phyloP scores from a whole-genome alignment of 176 grass and related monocot species.

The Aegilops sharonensis region DNA sequence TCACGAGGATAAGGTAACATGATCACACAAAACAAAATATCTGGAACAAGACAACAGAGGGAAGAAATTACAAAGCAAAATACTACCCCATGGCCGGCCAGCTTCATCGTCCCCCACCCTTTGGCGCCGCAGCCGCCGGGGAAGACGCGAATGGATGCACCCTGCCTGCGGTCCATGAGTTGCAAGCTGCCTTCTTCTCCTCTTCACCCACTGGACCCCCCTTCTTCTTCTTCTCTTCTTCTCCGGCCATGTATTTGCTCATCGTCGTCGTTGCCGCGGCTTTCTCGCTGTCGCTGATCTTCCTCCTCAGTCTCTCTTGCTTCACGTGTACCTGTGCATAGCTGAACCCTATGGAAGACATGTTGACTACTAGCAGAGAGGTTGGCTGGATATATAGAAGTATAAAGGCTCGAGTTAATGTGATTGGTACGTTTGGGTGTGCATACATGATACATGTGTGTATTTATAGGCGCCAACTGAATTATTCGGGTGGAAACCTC shows the following conservation, averaged over 20 bases:
- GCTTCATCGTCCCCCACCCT: background rate
- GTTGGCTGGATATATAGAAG: background rate
- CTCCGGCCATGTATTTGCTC: background rate
- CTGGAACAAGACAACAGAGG: background rate
- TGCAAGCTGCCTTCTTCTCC: background rate
- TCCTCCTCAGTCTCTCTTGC: conserved; percentile 21
- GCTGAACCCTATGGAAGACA: conserved; percentile 38
- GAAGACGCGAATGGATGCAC: conserved; percentile 13
- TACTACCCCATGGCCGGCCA: background rate
- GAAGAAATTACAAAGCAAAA: background rate
- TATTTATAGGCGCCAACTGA: conserved; percentile 24
- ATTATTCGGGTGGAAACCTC: background rate
- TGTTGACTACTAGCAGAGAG: background rate
- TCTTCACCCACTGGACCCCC: background rate
- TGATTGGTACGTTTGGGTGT: background rate
- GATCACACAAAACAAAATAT: no score
- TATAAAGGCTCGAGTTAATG: background rate
- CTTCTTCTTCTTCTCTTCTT: background rate
- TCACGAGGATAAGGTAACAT: background rate
- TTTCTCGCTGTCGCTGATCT: background rate
- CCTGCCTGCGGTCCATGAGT: background rate
- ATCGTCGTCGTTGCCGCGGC: background rate
- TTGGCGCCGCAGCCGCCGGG: background rate
- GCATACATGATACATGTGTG: background rate
- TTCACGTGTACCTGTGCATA: conserved; percentile 40